Conservation (phyloP, 2,329 filamentous ascomycete species). For the Diaporthe vexans region DNA sequence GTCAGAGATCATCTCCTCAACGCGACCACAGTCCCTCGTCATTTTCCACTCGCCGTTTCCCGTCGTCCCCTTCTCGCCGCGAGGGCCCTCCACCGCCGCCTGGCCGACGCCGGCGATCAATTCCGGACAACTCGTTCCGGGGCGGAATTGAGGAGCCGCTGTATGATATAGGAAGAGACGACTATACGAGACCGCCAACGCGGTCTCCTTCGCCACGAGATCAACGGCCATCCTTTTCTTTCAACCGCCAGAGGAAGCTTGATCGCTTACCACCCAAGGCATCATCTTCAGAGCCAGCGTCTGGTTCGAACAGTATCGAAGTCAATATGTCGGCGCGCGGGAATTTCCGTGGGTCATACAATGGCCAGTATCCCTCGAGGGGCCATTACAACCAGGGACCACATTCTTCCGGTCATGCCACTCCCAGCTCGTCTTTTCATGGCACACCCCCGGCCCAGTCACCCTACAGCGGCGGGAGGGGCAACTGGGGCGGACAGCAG, state of each 20-base stretch:
- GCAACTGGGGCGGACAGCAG: constrained; percentile 55
- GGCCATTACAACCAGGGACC: constrained; percentile 50
- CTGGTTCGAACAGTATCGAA: constrained; percentile 65
- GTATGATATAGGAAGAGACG: constrained; percentile 12
- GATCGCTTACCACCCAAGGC: constrained; percentile 1
- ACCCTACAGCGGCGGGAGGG: constrained; percentile 56
- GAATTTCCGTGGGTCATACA: constrained; percentile 59
- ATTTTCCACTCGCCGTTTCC: constrained; percentile 45
- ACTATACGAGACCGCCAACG: constrained; percentile 35
- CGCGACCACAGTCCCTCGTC: constrained; percentile 44
- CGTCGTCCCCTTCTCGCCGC: constrained; percentile 35
- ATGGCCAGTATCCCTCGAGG: constrained; percentile 54
- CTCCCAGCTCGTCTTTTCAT: constrained; percentile 59
- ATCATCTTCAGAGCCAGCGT: constrained; percentile 53
- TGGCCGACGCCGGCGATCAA: constrained; percentile 43
- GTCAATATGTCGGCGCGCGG: constrained; percentile 64
- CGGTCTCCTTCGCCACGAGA: constrained; percentile 33
- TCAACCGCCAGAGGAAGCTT: constrained; percentile 52
- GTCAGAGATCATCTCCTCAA: constrained; percentile 43
- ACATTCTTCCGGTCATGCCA: constrained; percentile 58
- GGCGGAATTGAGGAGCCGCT: constrained; percentile 42
- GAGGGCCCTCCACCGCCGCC: constrained; percentile 27
- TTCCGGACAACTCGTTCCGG: constrained; percentile 45
- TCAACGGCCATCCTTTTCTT: constrained; percentile 32
- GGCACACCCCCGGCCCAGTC: constrained; percentile 60